Evolutionary conservation across 768 basidiomycete genomes (phyloP).

Genomic region (Dioszegia aurantiaca): DNA sequence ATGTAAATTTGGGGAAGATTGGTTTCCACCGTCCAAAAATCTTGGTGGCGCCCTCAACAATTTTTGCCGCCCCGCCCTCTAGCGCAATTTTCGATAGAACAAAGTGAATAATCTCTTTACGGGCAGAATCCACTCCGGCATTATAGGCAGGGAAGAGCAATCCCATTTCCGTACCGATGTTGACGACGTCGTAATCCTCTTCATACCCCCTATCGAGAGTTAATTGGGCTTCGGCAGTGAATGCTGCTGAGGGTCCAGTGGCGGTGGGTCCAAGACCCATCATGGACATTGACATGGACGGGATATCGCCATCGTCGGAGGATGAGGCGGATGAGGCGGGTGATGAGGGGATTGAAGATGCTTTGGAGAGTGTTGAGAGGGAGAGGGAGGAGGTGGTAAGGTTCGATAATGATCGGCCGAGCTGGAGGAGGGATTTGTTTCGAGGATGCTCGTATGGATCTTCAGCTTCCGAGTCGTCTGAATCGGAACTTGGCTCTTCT

Average conservation of each 20-base stretch:
- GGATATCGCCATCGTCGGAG: constrained; percentile 34
- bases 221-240: constrained; percentile 55
- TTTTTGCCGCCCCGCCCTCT: constrained; percentile 59
- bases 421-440: constrained; percentile 49
- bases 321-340: constrained; percentile 39
- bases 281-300: constrained; percentile 25
- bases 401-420: constrained; percentile 45
- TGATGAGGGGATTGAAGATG: constrained; percentile 42
- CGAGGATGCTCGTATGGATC: constrained; percentile 51
- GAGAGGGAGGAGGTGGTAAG: constrained; percentile 30
- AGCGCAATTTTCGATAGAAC: constrained; percentile 71
- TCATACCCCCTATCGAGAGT: constrained; percentile 88
- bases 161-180: constrained; percentile 89
- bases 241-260: constrained; percentile 41
- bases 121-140: constrained; percentile 77
- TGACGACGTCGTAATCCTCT: constrained; percentile 86
- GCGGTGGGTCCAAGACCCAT: constrained; percentile 11
- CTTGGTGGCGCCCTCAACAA: constrained; percentile 64
- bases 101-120: constrained; percentile 82
- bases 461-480: constrained; percentile 49
- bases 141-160: constrained; percentile 96
- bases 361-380: constrained; percentile 46
- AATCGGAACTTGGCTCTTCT: constrained; percentile 39
- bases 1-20: constrained; percentile 69
- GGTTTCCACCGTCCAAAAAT: constrained; percentile 77